Evolutionary conservation across 2,329 filamentous ascomycete species (phyloP), one percentile per base, ranked within the genome.

Genomic region (Thielaviopsis ethacetica): DNA sequence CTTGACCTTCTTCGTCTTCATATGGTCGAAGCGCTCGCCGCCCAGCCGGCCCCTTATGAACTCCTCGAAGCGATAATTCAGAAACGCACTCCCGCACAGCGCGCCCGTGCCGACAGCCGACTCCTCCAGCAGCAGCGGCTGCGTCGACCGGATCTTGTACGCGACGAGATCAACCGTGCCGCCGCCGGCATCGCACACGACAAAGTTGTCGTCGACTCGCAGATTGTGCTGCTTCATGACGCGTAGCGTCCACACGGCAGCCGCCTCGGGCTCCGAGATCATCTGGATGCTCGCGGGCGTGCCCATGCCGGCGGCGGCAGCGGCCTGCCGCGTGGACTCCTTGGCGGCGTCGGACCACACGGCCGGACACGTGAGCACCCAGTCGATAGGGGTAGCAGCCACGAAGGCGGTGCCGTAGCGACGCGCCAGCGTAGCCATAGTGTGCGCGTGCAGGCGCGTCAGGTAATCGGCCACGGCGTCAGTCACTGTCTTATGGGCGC

Each of bases 331-430:
- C 1, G 87, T 91, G 5, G 86, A 86, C 68, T 89, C 87, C 72
- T 91, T 91, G n/a, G 87, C 88, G 0, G 85, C 81, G 68, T 93
- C 88, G 24, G 83, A 88, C 88, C 88, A 93, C 7, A 91, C 86
- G 7, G 88, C 88, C 7, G 88, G 88, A 56, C 86, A 88, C 0
- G 87, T 91, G 59, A 93, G 75, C 54, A 91, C 85, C 65, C 88
- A 91, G 62, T 91, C 83, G 47, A 89, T 82, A 65, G 82, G 83
- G 5, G 86, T 90, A 7, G 80, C 81, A 6, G 79, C 78, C 82
- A 91, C 88, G 66, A 91, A 91, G 0, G 82, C 83, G 70, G 86
- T 84, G 65, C 87, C 87, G 66, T 90, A 91, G 53, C 86, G 75
- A 62, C 83, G 75, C 1, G 80, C 85, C 63, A 91, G 74, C 0